phyloP scores from a whole-genome alignment of 2,329 filamentous ascomycete genomes.

The Tolypocladium paradoxum region DNA sequence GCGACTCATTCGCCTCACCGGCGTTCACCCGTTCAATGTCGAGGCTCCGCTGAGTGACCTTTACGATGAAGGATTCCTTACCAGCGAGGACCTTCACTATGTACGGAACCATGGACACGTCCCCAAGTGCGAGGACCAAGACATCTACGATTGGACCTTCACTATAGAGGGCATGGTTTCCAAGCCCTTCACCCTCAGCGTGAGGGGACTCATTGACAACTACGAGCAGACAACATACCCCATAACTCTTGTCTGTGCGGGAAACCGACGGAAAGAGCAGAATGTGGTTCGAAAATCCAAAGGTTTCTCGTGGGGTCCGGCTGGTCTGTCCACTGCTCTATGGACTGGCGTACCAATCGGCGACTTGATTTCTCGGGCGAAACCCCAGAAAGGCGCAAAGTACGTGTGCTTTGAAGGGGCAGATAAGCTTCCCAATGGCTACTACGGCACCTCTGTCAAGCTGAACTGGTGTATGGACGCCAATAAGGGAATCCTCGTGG shows the following conservation, averaged over 20 bases:
- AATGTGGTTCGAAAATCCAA: slow-evolving; percentile 85
- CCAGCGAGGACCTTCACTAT: slow-evolving; percentile 79
- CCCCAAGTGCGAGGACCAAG: slow-evolving; percentile 60
- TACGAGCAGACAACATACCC: slow-evolving; percentile 79
- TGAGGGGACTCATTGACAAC: slow-evolving; percentile 60
- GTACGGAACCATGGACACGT: slow-evolving; percentile 85
- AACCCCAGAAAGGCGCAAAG: slow-evolving; percentile 56
- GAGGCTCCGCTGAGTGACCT: slow-evolving; percentile 72
- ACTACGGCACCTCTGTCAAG: slow-evolving; percentile 81
- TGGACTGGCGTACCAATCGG: slow-evolving; percentile 75
- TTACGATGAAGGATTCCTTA: slow-evolving; percentile 74
- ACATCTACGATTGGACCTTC: slow-evolving; percentile 71
- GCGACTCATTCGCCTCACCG: slow-evolving; percentile 75
- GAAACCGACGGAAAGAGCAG: slow-evolving; percentile 86
- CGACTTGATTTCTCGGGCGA: slow-evolving; percentile 59
- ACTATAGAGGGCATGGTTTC: slow-evolving; percentile 76
- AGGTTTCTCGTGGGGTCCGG: slow-evolving; percentile 88
- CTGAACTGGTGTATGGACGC: slow-evolving; percentile 80
- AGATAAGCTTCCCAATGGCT: slow-evolving; percentile 77
- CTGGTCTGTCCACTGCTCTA: slow-evolving; percentile 74
- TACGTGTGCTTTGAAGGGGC: slow-evolving; percentile 90
- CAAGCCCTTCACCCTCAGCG: slow-evolving; percentile 58
- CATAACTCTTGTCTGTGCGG: slow-evolving; percentile 82
- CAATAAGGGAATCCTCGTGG: slow-evolving; percentile 75
- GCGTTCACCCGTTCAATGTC: slow-evolving; percentile 83